Conservation (phyloP, 352 stramenopile species). For the Phytopythium mirpurense region DNA sequence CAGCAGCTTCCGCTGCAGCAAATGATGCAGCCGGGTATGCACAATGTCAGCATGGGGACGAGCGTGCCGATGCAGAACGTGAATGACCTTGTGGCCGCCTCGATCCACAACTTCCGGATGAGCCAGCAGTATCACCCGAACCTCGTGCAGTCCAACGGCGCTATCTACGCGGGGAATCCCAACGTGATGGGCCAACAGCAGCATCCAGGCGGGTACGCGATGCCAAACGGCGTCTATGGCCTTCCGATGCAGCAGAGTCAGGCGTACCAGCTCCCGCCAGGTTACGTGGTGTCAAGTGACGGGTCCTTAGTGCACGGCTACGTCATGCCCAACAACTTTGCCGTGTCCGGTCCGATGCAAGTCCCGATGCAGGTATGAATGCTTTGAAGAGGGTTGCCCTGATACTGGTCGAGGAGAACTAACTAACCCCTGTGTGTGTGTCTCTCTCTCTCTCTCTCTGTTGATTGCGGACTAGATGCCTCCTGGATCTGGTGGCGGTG, state of each 20-base stretch:
- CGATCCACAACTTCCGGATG: conserved; percentile 74
- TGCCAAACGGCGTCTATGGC: conserved; percentile 2
- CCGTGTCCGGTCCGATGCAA: conserved; percentile 30
- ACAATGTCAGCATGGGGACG: conserved; percentile 10
- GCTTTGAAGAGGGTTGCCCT: conserved; percentile 8
- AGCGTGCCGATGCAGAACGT: conserved; percentile 39
- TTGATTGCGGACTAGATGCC: conserved; percentile 12
- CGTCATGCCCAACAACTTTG: conserved; percentile 31
- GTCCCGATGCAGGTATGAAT: conserved; percentile 31
- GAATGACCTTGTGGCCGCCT: conserved; percentile 61
- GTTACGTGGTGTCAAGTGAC: conserved; percentile 42
- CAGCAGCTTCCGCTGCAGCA: conserved; percentile 15
- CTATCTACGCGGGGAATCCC: conserved; percentile 20
- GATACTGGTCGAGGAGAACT: conserved; percentile 6
- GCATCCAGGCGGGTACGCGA: conserved; percentile 24
- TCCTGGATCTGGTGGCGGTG: conserved; percentile 22
- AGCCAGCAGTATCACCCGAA: conserved; percentile 52
- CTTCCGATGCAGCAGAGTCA: conserved; percentile 11
- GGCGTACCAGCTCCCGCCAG: conserved; percentile 29
- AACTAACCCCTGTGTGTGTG: not conserved
- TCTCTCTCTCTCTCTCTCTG: not conserved
- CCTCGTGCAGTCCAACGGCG: conserved; percentile 8
- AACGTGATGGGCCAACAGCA: conserved; percentile 17
- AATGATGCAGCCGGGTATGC: conserved; percentile 18
- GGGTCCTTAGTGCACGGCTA: conserved; percentile 48